phyloP scores from a whole-genome alignment of 2,329 filamentous ascomycete species.

The Emergomyces orientalis region DNA sequence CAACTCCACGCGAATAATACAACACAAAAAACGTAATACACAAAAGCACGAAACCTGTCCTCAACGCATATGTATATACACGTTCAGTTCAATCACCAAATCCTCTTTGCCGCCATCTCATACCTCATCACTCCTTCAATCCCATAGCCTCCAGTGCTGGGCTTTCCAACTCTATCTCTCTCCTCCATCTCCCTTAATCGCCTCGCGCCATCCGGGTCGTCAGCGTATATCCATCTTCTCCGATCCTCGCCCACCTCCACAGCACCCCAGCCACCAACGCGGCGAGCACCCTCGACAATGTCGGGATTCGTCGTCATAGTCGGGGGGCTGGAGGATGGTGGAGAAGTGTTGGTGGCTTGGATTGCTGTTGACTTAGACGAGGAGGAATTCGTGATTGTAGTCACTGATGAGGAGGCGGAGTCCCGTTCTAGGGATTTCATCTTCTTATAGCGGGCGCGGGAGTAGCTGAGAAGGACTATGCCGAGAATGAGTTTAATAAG shows the following conservation, averaged over 20 bases:
- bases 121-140: conserved; percentile 67
- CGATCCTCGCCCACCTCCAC: conserved; percentile 87
- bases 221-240: conserved; percentile 73
- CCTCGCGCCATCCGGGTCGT: conserved; percentile 63
- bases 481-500: conserved; percentile 78
- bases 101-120: conserved; percentile 92
- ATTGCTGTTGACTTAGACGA: conserved; percentile 5
- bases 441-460: conserved; percentile 64
- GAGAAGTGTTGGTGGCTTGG: conserved; percentile 9
- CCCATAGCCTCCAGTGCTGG: conserved; percentile 52
- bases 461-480: conserved; percentile 73
- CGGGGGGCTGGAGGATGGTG: not conserved
- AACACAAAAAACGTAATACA: not conserved
- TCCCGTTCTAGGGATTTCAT: conserved; percentile 63
- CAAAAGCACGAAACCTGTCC: not conserved
- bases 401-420: conserved; percentile 15
- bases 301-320: conserved; percentile 39
- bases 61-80: too few species aligned
- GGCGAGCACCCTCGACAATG: conserved; percentile 60
- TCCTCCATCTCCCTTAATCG: conserved; percentile 55
- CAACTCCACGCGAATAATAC: not conserved
- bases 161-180: conserved; percentile 49
- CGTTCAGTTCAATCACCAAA: conserved; percentile 56
- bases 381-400: not conserved
- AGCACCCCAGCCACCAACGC: conserved; percentile 72